Conservation (phyloP, 768 basidiomycete species). For the Rhodotorula sphaerocarpa region DNA sequence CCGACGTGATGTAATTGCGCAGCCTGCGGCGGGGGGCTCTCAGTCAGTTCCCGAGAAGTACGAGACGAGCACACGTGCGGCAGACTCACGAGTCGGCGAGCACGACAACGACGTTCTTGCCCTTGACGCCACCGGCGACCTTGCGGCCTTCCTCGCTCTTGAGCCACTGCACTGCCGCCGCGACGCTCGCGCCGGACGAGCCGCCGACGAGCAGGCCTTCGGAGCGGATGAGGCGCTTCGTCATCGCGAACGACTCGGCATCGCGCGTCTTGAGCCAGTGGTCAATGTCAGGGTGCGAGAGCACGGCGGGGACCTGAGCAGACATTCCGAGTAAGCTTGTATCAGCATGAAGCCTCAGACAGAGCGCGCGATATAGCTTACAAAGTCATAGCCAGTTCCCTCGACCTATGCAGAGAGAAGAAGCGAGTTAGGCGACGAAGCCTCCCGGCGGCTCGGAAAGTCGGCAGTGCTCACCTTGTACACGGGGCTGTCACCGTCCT, state of each 20-base stretch:
- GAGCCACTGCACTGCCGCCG: constrained; percentile 70
- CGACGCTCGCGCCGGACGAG: constrained; percentile 77
- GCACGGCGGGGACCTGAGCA: constrained; percentile 60
- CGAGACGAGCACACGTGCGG: background rate
- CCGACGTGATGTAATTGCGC: constrained; percentile 39
- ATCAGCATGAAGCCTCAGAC: too few relatives aligned
- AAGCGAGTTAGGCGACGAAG: background rate
- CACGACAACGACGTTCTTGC: constrained; percentile 78
- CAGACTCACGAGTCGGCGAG: constrained; percentile 75
- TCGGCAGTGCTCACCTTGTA: constrained; percentile 48
- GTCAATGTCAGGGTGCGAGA: constrained; percentile 64
- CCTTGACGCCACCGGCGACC: constrained; percentile 56
- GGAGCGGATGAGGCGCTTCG: constrained; percentile 63
- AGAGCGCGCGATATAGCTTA: too few relatives aligned
- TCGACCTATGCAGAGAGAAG: constrained; percentile 51
- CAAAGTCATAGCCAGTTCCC: constrained; percentile 65
- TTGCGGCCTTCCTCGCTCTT: constrained; percentile 57
- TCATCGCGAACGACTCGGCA: constrained; percentile 66
- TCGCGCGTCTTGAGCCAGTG: constrained; percentile 71
- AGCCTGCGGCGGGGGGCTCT: constrained; percentile 9
- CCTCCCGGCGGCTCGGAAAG: too few relatives aligned
- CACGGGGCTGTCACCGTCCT: constrained; percentile 47
- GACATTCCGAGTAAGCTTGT: background rate
- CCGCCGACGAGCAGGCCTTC: constrained; percentile 92
- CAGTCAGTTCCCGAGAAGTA: background rate